Evolutionary conservation across 2,329 filamentous ascomycete genomes (phyloP), one percentile per base, ranked within the genome.

Genomic region (Phaeosphaeriaceae sp.): DNA sequence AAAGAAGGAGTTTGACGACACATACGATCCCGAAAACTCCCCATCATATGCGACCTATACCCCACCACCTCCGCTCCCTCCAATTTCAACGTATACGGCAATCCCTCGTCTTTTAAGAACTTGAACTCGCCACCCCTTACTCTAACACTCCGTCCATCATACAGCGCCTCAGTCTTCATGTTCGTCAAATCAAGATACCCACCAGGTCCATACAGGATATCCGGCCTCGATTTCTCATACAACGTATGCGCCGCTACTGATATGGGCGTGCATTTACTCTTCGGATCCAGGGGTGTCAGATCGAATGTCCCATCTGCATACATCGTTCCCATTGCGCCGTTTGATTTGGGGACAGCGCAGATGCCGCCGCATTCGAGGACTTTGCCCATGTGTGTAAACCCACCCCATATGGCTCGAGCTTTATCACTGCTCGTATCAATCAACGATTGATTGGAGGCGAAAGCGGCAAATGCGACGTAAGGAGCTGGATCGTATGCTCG

Each of bases 201-300:
- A 0, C 84, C 85, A 0, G 85, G 85, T 0, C 85, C 85, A 5
- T 73, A 59, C 1, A 86, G 65, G 1, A 82, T 64, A 66, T 87
- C 85, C 0, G 85, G 84, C 17, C 84, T 68, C 0, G 79, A 77
- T 59, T 86, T 87, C 72, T 86, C 85, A 52, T 87, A 87, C 10
- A 87, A 67, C 0, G 83, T 81, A 60, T 87, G 84, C 0, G 84
- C 82, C 0, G 84, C 84, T 0, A 87, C 84, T 0, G 80, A 82
- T 0, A 81, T 55, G 0, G 82, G 78, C 0, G 81, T 85, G 59
- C 85, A 86, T 1, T 71, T 72, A 0, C 79, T 75, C 0, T 62
- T 60, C 0, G 79, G 74, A 5, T 77, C 72, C 0, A 80, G 65
- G 0, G 84, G 83, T 1, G 68, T 65, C 2, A 86, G 73, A 46